phyloP scores from a whole-genome alignment of 2,329 filamentous ascomycete genomes.

The Amylocarpus encephaloides region DNA sequence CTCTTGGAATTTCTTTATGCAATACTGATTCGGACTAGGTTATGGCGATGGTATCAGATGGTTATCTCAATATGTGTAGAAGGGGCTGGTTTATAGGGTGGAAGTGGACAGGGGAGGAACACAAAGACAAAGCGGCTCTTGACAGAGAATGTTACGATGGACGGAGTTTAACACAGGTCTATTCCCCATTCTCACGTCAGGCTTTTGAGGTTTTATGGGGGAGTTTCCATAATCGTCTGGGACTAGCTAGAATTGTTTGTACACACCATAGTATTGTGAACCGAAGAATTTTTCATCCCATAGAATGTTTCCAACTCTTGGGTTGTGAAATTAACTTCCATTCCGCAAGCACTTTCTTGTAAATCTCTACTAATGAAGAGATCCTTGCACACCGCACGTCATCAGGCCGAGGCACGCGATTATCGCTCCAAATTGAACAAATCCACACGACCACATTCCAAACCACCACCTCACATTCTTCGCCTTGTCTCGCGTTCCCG shows the following conservation, averaged over 20 bases:
- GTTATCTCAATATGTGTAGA: slow-evolving; percentile 86
- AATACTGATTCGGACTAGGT: slow-evolving; percentile 38
- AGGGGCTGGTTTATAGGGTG: slow-evolving; percentile 1
- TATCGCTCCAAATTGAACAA: slow-evolving; percentile 3
- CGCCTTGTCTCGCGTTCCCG: neutral
- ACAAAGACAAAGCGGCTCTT: slow-evolving; percentile 12
- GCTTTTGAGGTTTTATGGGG: slow-evolving; percentile 17
- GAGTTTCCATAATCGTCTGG: slow-evolving; percentile 17
- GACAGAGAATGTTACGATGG: slow-evolving; percentile 26
- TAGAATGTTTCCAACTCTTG: neutral
- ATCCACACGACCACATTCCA: slow-evolving; percentile 3
- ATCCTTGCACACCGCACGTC: slow-evolving; percentile 4
- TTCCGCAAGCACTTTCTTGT: neutral
- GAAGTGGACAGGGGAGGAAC: slow-evolving; percentile 5
- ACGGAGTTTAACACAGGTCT: slow-evolving; percentile 30
- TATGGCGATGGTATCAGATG: slow-evolving; percentile 89
- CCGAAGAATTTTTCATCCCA: slow-evolving; percentile 20
- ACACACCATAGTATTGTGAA: slow-evolving; percentile 29
- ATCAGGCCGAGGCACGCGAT: slow-evolving; percentile 8
- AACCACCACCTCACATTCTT: slow-evolving; percentile 1
- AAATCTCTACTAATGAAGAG: too few relatives aligned
- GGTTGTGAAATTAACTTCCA: neutral
- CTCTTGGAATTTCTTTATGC: neutral
- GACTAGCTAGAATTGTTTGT: slow-evolving; percentile 25
- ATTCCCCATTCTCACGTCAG: slow-evolving; percentile 24